Percentiles rank a stretch among this genome's conserved stretches.
phyloP scores from a whole-genome alignment of 768 basidiomycete genomes.

The Agaricus bisporus region DNA sequence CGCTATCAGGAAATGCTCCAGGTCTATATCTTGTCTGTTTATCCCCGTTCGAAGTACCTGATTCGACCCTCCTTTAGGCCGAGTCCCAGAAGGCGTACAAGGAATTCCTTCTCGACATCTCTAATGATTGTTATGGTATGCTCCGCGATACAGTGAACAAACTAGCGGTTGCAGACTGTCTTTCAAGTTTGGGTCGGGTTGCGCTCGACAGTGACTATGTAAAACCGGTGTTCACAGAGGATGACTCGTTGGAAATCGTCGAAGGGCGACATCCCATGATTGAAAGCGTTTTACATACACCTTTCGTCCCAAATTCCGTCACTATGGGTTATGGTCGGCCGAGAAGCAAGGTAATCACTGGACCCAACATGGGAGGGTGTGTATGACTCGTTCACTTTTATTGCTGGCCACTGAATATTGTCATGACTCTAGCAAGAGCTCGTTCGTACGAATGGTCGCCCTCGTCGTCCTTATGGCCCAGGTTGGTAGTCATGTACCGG shows the following conservation, averaged over 20 bases:
- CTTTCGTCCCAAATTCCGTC: conserved; percentile 83
- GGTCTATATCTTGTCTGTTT: conserved; percentile 19
- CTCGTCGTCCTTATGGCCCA: conserved; percentile 81
- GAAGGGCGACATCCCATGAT: conserved; percentile 95
- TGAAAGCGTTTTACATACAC: conserved; percentile 67
- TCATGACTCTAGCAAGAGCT: conserved; percentile 59
- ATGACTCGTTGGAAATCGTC: conserved; percentile 62
- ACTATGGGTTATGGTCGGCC: conserved; percentile 49
- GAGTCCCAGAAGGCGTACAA: conserved; percentile 63
- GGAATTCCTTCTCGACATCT: conserved; percentile 65
- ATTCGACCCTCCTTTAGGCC: conserved; percentile 23
- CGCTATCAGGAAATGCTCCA: conserved; percentile 68
- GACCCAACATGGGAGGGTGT: conserved; percentile 80
- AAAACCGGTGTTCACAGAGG: conserved; percentile 68
- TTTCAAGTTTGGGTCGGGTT: conserved; percentile 78
- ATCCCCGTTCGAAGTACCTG: background rate
- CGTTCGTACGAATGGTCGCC: conserved; percentile 72
- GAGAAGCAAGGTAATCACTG: conserved; percentile 69
- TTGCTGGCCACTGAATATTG: background rate
- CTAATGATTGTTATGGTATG: conserved; percentile 57
- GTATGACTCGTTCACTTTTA: conserved; percentile 10
- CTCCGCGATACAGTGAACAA: conserved; percentile 75
- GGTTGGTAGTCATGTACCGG: conserved; percentile 92
- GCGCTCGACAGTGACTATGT: conserved; percentile 73
- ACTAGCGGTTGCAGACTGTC: conserved; percentile 80